Evolutionary conservation across 306 rosid species (phyloP), one percentile per base, ranked within the genome.

Genomic region (Begonia peltatifolia): DNA sequence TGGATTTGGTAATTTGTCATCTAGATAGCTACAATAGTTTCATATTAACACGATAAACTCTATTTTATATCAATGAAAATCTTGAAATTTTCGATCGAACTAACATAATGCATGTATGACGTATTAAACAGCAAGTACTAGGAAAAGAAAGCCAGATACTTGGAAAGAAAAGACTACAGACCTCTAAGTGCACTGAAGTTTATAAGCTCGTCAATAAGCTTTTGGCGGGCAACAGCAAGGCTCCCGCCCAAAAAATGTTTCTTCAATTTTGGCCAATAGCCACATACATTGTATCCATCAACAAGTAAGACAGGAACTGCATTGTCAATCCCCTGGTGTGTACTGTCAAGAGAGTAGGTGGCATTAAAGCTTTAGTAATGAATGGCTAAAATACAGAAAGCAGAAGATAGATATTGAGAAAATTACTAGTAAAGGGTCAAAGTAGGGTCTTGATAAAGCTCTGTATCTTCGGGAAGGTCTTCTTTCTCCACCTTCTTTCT

Each of bases 201-300:
- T 18, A 74, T 60, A 57, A 89, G 97, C 59, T 89, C 97, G 23
- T 84, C 85, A 23, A 85, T 63, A 2, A 89, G 84, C 78, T 74
- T 80, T 62, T 89, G 95, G 47, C 97, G 93, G 58, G 97, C 87
- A 41, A 85, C 41, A 25, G 80, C 77, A 52, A 89, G 97, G 41
- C 76, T 78, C 49, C 97, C 94, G 1, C 63, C 74, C 58, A 76
- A 54, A 61, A 82, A 85, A 68, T 84, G 78, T 62, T 89, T 85
- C 83, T 89, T 89, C 66, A 89, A 75, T 65, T 89, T 89, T 11
- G 69, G 67, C 97, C 97, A 89, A 57, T 82, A 82, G 50, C 97
- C 95, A 61, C 97, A 89, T 6, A 89, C 90, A 67, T 89, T 89
- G 59, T 89, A 89, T 15, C 97, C 95, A 72, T 89, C 94, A 5